Evolutionary conservation across 2,329 filamentous ascomycete genomes (phyloP).

Genomic region (Arthrobotrys iridis): DNA sequence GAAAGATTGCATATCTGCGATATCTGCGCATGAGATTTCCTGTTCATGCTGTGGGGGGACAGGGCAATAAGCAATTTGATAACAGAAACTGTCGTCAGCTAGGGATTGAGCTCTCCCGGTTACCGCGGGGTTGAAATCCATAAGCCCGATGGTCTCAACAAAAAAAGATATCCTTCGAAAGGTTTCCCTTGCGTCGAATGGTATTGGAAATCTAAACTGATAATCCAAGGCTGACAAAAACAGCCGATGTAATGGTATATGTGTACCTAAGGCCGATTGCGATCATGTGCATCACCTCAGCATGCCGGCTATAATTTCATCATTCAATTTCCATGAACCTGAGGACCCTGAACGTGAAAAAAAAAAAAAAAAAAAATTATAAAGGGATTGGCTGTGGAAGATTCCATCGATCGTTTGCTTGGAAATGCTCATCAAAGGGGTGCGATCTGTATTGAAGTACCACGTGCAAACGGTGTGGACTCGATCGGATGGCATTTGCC

Average conservation of each 20-base stretch:
- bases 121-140: slow-evolving; percentile 50
- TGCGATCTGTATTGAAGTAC: slow-evolving; percentile 12
- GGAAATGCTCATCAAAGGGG: slow-evolving; percentile 17
- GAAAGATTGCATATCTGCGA: slow-evolving; percentile 52
- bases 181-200: slow-evolving; percentile 33
- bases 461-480: slow-evolving; percentile 35
- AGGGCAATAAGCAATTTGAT: slow-evolving; percentile 46
- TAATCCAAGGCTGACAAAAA: slow-evolving; percentile 49
- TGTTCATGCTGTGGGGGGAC: slow-evolving; percentile 38
- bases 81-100: slow-evolving; percentile 29
- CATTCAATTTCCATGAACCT: slow-evolving; percentile 10
- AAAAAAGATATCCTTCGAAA: slow-evolving; percentile 23
- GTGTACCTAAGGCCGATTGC: slow-evolving; percentile 3
- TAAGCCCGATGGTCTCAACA: slow-evolving; percentile 32
- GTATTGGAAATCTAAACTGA: slow-evolving; percentile 52
- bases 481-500: slow-evolving; percentile 41
- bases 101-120: slow-evolving; percentile 31
- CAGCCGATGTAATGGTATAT: slow-evolving; percentile 20
- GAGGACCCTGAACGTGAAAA: slow-evolving; percentile 16
- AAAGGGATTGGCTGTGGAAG: slow-evolving; percentile 43
- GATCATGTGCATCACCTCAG: slow-evolving; percentile 3
- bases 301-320: not conserved
- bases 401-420: slow-evolving; percentile 31
- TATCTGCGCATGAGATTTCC: slow-evolving; percentile 33
- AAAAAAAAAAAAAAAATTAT: not conserved